A percentile compares a stretch with the other conserved stretches of the same genome.
These are phyloP conservation scores for Leptomonas seymouri DNA, from an alignment of 208 protist species.

Conservation along the genomic window DNA sequence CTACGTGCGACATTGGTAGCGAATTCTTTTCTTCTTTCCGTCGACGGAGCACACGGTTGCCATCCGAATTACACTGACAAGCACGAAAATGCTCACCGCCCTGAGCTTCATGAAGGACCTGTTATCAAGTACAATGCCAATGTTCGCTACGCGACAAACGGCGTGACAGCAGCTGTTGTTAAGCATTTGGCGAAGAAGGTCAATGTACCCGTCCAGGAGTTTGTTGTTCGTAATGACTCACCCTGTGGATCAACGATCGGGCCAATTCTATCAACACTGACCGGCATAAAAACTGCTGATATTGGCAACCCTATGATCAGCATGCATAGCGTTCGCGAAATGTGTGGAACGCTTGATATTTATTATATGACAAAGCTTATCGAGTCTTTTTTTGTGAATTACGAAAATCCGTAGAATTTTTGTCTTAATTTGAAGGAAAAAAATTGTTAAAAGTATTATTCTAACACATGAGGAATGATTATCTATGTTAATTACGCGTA, in stretches of 20 bases:
- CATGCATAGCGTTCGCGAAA: conserved; percentile 98
- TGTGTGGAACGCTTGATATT: conserved; percentile 94
- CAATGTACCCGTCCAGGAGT: conserved; percentile 86
- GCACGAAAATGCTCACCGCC: conserved; percentile 93
- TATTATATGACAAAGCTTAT: conserved; percentile 85
- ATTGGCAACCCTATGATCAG: conserved; percentile 96
- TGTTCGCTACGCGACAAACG: conserved; percentile 96
- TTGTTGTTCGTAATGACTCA: conserved; percentile 97
- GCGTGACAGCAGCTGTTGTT: conserved; percentile 85
- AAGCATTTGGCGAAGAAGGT: conserved; percentile 73
- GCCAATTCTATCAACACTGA: conserved; percentile 92
- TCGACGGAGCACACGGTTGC: conserved; percentile 97
- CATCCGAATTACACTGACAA: conserved; percentile 97
- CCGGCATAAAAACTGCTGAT: conserved; percentile 96
- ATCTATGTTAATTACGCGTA: too few species aligned
- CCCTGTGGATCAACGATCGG: conserved; percentile 98
- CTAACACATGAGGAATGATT: too few species aligned
- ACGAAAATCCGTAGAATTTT: conserved; percentile 40
- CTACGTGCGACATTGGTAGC: conserved; percentile 70
- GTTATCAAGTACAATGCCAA: conserved; percentile 98
- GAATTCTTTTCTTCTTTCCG: conserved; percentile 94
- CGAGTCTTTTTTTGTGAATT: conserved; percentile 79
- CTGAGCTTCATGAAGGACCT: conserved; percentile 90
- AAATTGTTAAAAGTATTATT: not conserved
- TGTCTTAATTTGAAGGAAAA: not conserved